Percentiles rank a stretch among this genome's conserved stretches.
Evolutionary conservation across 768 basidiomycete species (phyloP).

Genomic region (Aureoboletus auriporus): DNA sequence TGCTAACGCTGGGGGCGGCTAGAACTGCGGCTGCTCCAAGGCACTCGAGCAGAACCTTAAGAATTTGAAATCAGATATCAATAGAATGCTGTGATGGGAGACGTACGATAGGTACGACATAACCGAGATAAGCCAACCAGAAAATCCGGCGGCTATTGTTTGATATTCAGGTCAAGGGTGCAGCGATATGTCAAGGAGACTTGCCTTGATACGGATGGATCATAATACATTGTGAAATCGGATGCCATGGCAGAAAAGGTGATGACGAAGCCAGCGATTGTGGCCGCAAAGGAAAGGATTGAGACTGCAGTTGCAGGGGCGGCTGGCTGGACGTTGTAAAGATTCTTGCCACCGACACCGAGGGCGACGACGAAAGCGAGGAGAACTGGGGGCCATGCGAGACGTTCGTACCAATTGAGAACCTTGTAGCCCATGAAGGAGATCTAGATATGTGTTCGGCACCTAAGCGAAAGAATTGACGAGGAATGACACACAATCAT

Average conservation of each 20-base stretch:
- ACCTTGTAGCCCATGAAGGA: slow-evolving; percentile 66
- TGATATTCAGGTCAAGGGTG: slow-evolving; percentile 6
- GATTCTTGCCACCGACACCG: slow-evolving; percentile 70
- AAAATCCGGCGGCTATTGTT: slow-evolving; percentile 54
- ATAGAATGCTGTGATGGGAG: slow-evolving; percentile 14
- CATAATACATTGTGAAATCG: slow-evolving; percentile 74
- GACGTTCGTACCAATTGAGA: slow-evolving; percentile 67
- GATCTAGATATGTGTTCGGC: slow-evolving; percentile 33
- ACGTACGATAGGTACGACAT: slow-evolving; percentile 57
- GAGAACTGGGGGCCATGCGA: slow-evolving; percentile 77
- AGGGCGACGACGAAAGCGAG: slow-evolving; percentile 67
- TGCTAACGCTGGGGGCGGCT: slow-evolving; percentile 49
- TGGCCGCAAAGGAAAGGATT: slow-evolving; percentile 64
- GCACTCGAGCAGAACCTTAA: slow-evolving; percentile 41
- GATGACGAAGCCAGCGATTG: slow-evolving; percentile 69
- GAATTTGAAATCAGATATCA: background rate
- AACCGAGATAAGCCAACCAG: slow-evolving; percentile 59
- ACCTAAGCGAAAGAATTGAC: background rate
- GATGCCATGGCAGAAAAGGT: slow-evolving; percentile 59
- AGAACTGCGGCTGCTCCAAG: slow-evolving; percentile 67
- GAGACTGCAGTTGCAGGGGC: slow-evolving; percentile 50
- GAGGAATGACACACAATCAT: slow-evolving; percentile 44
- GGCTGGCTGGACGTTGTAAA: slow-evolving; percentile 43
- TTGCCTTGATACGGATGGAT: slow-evolving; percentile 54
- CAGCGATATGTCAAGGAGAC: slow-evolving; percentile 2